A percentile compares a stretch with the other conserved stretches of the same genome.
phyloP scores from a whole-genome alignment of 1,284 basidiomycete genomes.

The Malassezia brasiliensis region DNA sequence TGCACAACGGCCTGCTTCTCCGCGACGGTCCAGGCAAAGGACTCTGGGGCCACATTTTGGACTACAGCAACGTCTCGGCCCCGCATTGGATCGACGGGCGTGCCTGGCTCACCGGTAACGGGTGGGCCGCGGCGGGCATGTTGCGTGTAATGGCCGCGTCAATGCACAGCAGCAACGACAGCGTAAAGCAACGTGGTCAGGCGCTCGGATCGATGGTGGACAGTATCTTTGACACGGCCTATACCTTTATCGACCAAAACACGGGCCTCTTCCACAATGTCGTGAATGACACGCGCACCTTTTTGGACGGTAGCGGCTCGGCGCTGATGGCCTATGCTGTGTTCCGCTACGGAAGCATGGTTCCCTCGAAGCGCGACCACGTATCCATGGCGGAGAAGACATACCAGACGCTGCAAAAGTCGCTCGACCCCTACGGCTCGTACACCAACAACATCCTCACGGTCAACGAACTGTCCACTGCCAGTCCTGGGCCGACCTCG shows the following conservation, averaged over 20 bases:
- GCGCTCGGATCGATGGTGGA: conserved; percentile 61
- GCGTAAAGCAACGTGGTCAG: conserved; percentile 55
- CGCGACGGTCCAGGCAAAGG: conserved; percentile 52
- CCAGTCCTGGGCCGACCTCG: conserved; percentile 23
- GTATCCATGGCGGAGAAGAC: conserved; percentile 25
- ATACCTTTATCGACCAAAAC: conserved; percentile 52
- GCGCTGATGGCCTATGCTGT: conserved; percentile 37
- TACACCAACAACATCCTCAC: conserved; percentile 22
- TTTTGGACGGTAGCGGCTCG: conserved; percentile 33
- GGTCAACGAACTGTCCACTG: conserved; percentile 37
- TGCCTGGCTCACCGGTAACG: conserved; percentile 67
- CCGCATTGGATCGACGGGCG: conserved; percentile 34
- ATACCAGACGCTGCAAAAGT: conserved; percentile 26
- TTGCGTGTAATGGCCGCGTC: conserved; percentile 69
- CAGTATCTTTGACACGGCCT: conserved; percentile 67
- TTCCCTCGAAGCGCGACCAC: conserved; percentile 16
- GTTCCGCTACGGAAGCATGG: conserved; percentile 37
- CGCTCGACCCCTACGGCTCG: conserved; percentile 24
- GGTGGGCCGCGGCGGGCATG: conserved; percentile 76
- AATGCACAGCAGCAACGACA: conserved; percentile 55
- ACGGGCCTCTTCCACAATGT: conserved; percentile 40
- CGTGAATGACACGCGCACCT: conserved; percentile 27
- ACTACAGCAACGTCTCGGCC: conserved; percentile 17
- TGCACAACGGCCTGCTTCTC: conserved; percentile 57
- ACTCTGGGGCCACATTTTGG: conserved; percentile 35